Conservation (phyloP, 257 asterid species). For the Forsythia viridissima region DNA sequence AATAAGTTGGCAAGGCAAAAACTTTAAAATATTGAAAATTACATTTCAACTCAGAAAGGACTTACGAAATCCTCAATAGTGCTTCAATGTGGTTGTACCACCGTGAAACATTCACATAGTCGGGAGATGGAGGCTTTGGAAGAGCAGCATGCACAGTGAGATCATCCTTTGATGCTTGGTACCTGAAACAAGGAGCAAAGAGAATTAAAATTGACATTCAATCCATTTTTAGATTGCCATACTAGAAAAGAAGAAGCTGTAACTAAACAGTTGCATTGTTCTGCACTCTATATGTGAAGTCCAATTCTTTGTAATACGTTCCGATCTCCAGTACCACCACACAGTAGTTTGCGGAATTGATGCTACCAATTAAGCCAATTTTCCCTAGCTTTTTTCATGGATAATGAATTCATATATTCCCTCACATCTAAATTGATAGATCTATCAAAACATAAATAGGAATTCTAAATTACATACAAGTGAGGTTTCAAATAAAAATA, state of each 20-base stretch:
- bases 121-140: conserved; percentile 59
- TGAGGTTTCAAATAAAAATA: background rate
- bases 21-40: background rate
- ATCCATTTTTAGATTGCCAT: background rate
- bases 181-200: conserved; percentile 38
- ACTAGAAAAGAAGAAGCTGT: background rate
- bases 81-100: conserved; percentile 67
- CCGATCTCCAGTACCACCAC: background rate
- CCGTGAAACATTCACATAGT: conserved; percentile 56
- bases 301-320: background rate
- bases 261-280: background rate
- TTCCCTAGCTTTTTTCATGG: background rate
- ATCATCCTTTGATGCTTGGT: conserved; percentile 89
- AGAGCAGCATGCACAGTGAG: conserved; percentile 59
- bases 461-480: background rate
- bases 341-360: background rate
- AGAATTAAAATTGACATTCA: background rate
- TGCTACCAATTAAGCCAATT: background rate
- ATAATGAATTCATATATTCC: too few relatives aligned
- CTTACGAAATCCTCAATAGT: conserved; percentile 59
- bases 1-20: background rate
- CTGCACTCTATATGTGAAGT: background rate
- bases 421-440: too few relatives aligned
- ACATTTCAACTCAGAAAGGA: background rate
- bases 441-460: background rate